A percentile compares a stretch with the other conserved stretches of the same genome.
Conservation (phyloP, 306 rosid genomes). For the Purshia tridentata region DNA sequence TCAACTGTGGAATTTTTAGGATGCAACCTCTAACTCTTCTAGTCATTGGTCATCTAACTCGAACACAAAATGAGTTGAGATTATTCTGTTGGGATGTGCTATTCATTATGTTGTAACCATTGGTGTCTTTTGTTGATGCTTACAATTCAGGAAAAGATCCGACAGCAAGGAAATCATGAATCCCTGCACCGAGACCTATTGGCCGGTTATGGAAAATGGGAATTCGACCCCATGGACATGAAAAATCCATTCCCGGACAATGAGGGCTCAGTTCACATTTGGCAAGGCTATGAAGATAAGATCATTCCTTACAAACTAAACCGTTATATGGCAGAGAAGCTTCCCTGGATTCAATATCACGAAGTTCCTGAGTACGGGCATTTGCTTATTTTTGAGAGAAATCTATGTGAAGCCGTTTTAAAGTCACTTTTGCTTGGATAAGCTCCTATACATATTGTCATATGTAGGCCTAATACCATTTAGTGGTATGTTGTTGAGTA, state of each 20-base stretch:
- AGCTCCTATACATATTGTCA: neutral
- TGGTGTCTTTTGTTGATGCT: neutral
- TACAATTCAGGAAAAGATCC: slow-evolving; percentile 44
- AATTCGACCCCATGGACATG: slow-evolving; percentile 52
- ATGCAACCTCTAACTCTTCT: too few relatives aligned
- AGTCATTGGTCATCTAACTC: too few relatives aligned
- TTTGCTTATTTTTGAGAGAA: slow-evolving; percentile 27
- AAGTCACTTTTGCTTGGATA: slow-evolving; percentile 48
- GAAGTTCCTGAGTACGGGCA: slow-evolving; percentile 70
- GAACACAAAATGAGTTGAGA: too few relatives aligned
- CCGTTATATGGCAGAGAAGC: slow-evolving; percentile 53
- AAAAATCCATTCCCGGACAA: slow-evolving; percentile 43
- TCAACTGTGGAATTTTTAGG: too few relatives aligned
- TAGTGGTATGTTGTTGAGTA: neutral
- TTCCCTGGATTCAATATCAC: slow-evolving; percentile 78
- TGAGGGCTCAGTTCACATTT: slow-evolving; percentile 58
- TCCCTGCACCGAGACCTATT: slow-evolving; percentile 57
- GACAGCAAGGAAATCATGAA: slow-evolving; percentile 70
- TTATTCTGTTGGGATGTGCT: neutral
- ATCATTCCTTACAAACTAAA: slow-evolving; percentile 46
- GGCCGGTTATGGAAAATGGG: slow-evolving; percentile 56
- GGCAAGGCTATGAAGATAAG: slow-evolving; percentile 70
- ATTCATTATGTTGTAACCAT: neutral
- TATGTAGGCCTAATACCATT: neutral
- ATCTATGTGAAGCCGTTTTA: slow-evolving; percentile 49